Evolutionary conservation across 2,329 filamentous ascomycete genomes (phyloP), one percentile per base, ranked within the genome.

Genomic region (Lachnellula subtilissima): DNA sequence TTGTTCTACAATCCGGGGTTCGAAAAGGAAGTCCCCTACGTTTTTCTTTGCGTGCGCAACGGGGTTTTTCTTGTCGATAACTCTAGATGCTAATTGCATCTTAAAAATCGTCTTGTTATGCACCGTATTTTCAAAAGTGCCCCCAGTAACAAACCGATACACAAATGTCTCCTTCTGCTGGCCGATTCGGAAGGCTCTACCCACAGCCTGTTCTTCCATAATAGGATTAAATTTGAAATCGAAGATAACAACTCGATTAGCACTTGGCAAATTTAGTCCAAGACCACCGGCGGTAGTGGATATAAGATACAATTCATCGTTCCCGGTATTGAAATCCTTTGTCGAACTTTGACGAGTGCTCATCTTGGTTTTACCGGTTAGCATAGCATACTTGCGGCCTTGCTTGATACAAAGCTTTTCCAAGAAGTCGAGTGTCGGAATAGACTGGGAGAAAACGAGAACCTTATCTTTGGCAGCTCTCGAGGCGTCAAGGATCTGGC

Each of bases 201-300:
- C 92, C 50, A 96, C 83, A 1, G 92, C 92, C 72, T 97, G 92
- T 65, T 91, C 86, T 70, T 96, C 92, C 67, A 86, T 79, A 5
- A 85, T 80, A 0, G 92, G 92, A 61, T 92, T 94, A 73, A 86
- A 96, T 58, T 80, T 78, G 66, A 88, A 90, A 69, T 97, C 92
- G 54, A 95, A 88, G 19, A 97, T 87, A 19, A 97, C 81, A 1
- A 96, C 89, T 19, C 92, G 83, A 68, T 91, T 96, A 1, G 92
- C 92, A 1, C 87, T 86, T 42, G 83, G 82, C 12, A 97, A 87
- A 61, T 97, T 97, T 50, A 96, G 76, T 0, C 92, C 92, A 1
- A 91, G 75, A 0, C 91, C 90, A 22, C 91, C 92, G 8, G 92
- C 90, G 57, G 73, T 84, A 1, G 91, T 96, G 0, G 91, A 96